Conservation (phyloP, 148 eudicot genomes). For the Chenopodium album region DNA sequence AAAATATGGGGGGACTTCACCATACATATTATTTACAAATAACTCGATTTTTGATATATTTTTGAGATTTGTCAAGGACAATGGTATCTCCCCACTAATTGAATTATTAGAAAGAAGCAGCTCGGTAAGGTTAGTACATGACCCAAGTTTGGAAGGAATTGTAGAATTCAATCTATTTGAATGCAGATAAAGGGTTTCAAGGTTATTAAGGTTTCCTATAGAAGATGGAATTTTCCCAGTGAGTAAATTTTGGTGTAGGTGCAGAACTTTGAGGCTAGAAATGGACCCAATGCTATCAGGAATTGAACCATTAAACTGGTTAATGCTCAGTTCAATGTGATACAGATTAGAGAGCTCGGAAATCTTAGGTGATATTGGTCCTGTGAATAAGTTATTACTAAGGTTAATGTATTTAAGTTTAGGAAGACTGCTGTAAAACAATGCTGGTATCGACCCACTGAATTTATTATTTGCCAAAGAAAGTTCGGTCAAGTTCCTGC, state of each 20-base stretch:
- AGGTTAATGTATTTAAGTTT: conserved; percentile 25
- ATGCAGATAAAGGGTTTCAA: conserved; percentile 18
- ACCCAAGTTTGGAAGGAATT: conserved; percentile 35
- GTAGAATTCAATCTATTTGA: conserved; percentile 18
- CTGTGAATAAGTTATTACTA: conserved; percentile 15
- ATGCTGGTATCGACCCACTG: conserved; percentile 48
- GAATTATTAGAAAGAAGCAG: conserved; percentile 28
- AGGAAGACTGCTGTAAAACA: conserved; percentile 18
- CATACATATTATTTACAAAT: conserved; percentile 27
- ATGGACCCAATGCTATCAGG: conserved; percentile 24
- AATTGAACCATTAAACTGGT: conserved; percentile 26
- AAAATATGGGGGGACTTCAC: conserved; percentile 31
- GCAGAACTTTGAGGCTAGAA: conserved; percentile 12
- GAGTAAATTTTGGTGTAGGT: background rate
- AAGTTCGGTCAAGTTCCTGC: conserved; percentile 47
- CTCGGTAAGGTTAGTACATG: conserved; percentile 25
- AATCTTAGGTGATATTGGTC: conserved; percentile 10
- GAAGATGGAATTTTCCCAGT: conserved; percentile 19
- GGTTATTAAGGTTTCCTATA: conserved; percentile 26
- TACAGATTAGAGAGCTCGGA: conserved; percentile 1
- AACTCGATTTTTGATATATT: conserved; percentile 26
- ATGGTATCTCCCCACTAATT: conserved; percentile 32
- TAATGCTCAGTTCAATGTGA: conserved; percentile 1
- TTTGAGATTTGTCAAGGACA: conserved; percentile 27
- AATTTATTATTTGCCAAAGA: conserved; percentile 53